Conservation (phyloP, 345 rosid species). For the Eucalyptus pumila region DNA sequence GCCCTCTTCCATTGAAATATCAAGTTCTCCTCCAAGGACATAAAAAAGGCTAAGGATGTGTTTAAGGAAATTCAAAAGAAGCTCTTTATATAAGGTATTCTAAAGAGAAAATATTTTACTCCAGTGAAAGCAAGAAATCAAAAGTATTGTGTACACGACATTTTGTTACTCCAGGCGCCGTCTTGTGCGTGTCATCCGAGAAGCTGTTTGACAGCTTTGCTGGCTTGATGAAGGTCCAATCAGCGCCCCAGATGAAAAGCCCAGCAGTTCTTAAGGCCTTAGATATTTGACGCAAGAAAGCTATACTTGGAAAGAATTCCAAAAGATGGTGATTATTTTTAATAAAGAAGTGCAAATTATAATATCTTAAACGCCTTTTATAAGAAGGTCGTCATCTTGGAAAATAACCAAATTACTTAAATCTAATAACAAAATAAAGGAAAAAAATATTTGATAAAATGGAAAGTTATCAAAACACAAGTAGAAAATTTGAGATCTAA, state of each 20-base stretch:
- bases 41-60: not conserved
- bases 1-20: not conserved
- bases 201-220: not conserved
- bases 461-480: too few species aligned
- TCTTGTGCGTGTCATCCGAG: not conserved
- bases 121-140: not conserved
- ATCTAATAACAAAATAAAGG: too few species aligned
- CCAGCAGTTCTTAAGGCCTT: not conserved
- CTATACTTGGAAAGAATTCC: too few species aligned
- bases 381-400: accelerated
- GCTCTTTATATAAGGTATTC: not conserved
- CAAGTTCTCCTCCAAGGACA: not conserved
- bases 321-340: too few species aligned
- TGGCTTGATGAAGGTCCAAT: not conserved
- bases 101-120: not conserved
- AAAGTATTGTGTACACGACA: not conserved
- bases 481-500: too few species aligned
- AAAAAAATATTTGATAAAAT: too few species aligned
- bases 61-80: not conserved
- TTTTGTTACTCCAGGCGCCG: too few species aligned
- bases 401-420: too few species aligned
- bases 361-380: accelerated
- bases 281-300: too few species aligned
- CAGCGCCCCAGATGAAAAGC: not conserved
- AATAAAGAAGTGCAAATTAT: accelerated